Evolutionary conservation across 192 early-diverging fungal genomes (phyloP), one percentile per base, ranked within the genome.

Genomic region (Coemansia biformis): DNA sequence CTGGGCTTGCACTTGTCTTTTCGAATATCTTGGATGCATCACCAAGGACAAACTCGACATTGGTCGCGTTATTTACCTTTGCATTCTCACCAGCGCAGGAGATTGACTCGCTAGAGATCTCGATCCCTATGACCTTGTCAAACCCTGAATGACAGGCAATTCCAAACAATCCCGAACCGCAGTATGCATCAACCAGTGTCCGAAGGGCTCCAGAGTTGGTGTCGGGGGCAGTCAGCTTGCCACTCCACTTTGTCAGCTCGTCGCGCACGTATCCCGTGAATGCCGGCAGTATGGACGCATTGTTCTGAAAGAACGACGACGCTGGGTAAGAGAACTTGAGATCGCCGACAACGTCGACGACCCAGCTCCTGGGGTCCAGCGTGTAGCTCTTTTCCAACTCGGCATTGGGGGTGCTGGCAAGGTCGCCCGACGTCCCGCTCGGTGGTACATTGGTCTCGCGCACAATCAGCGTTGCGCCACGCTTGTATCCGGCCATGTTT

Each of bases 141-240:
- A 85, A 87, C 8, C 69, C 76, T 13, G 58, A 45, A 17, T 77
- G 67, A 45, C 79, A 83, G 1, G 82, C 69, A 21, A 87, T 77
- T 4, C 79, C 83, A 72, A 87, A 87, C 17, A 87, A 54, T 8
- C 85, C 85, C 1, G 85, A 77, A 9, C 85, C 85, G 54, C 85
- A 87, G 60, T 85, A 87, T 0, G 85, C 81, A 45, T 87, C 85
- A 19, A 87, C 76, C 16, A 85, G 67, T 38, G 75, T 74, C 33
- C 44, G 53, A 26, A 78, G 67, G 31, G 48, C 57, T 56, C 68
- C 68, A 72, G 19, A 33, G 51, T 8, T 57, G 51, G n/a, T n/a
- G n/a, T n/a, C n/a, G n/a, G n/a, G n/a, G n/a, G n/a, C n/a, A n/a
- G n/a, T n/a, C n/a, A n/a, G n/a, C n/a, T n/a, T n/a, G n/a, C n/a